A percentile compares a stretch with the other conserved stretches of the same genome.
Evolutionary conservation across 768 basidiomycete genomes (phyloP).

Genomic region (Russula vinacea): DNA sequence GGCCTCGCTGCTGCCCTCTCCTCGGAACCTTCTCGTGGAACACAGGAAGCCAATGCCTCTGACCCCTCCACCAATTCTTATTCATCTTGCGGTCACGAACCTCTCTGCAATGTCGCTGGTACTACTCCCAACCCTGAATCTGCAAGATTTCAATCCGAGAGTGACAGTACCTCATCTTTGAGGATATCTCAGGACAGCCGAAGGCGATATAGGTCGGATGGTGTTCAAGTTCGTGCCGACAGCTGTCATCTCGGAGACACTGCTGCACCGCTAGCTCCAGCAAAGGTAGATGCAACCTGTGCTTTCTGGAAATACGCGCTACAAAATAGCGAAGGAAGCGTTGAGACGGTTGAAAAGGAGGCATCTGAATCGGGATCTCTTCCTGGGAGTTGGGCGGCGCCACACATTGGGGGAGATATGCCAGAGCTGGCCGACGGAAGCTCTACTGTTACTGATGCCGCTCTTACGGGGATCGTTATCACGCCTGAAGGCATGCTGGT

Average conservation of each 20-base stretch:
- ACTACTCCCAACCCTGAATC: neutral
- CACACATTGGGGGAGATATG: neutral
- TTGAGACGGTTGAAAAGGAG: neutral
- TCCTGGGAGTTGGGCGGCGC: neutral
- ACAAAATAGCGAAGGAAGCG: neutral
- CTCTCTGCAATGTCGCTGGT: neutral
- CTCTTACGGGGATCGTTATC: slow-evolving; percentile 10
- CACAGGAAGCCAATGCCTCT: neutral
- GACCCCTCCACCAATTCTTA: neutral
- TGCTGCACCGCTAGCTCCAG: neutral
- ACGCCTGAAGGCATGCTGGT: slow-evolving; percentile 13
- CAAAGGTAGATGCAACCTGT: slow-evolving; percentile 7
- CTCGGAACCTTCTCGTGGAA: neutral
- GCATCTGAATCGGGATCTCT: neutral
- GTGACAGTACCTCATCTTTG: neutral
- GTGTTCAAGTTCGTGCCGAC: slow-evolving; percentile 9
- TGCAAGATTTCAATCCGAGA: neutral
- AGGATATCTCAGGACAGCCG: neutral
- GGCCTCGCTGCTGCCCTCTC: too few species aligned
- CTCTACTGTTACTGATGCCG: neutral
- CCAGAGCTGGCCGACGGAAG: neutral
- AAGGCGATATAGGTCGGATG: slow-evolving; percentile 19
- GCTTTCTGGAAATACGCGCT: slow-evolving; percentile 1
- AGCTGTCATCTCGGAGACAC: slow-evolving; percentile 5
- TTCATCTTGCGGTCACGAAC: neutral